Evolutionary conservation across 2,329 filamentous ascomycete genomes (phyloP).

Genomic region (Berkeleyomyces rouxiae): DNA sequence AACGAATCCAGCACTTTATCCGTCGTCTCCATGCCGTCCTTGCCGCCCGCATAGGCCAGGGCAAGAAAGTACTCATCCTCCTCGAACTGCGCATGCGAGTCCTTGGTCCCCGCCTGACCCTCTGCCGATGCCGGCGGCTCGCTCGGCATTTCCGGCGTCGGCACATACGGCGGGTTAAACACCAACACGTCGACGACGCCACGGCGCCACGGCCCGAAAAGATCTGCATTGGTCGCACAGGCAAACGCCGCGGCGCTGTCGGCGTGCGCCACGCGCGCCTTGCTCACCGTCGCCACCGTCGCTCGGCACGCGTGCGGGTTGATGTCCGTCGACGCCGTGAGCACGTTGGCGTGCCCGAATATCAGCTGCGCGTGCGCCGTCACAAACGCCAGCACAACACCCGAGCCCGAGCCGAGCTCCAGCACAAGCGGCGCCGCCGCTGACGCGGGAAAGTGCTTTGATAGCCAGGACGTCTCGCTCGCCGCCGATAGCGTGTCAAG

Average conservation of each 20-base stretch:
- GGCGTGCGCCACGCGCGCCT: constrained; percentile 16
- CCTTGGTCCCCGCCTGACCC: constrained; percentile 17
- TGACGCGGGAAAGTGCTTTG: constrained; percentile 35
- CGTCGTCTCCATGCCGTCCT: constrained; percentile 88
- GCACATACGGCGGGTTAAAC: constrained; percentile 96
- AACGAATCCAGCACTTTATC: constrained; percentile 57
- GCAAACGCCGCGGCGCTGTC: constrained; percentile 32
- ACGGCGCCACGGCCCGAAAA: constrained; percentile 40
- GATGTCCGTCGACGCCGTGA: constrained; percentile 68
- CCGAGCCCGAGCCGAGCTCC: constrained; percentile 82
- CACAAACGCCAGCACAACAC: constrained; percentile 80
- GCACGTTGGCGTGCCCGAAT: constrained; percentile 52
- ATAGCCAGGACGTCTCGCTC: constrained; percentile 53
- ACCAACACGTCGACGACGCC: constrained; percentile 61
- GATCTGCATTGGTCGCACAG: constrained; percentile 52
- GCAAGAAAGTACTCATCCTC: constrained; percentile 69
- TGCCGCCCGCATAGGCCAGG: constrained; percentile 75
- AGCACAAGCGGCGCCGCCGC: constrained; percentile 46
- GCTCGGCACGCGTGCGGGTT: constrained; percentile 70
- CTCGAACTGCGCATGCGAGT: constrained; percentile 40
- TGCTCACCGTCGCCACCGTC: constrained; percentile 48
- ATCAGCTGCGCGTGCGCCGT: constrained; percentile 56
- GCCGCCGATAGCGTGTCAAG: constrained; percentile 73
- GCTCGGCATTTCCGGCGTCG: constrained; percentile 56
- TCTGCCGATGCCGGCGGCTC: constrained; percentile 21